Conservation (phyloP, 2,329 filamentous ascomycete species). For the Aspergillus transmontanensis region DNA sequence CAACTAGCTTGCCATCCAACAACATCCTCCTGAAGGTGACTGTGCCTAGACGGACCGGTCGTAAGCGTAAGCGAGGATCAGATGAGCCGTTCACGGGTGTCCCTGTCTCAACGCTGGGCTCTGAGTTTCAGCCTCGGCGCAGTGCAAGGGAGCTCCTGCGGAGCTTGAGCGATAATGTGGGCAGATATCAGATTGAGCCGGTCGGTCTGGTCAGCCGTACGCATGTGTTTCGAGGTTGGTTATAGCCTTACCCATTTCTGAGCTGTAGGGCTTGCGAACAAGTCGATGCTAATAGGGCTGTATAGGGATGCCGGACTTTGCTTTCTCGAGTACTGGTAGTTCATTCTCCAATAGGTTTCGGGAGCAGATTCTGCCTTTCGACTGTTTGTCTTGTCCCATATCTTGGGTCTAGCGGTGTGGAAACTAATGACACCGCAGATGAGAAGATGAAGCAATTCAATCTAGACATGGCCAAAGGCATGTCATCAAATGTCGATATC, state of each 20-base stretch:
- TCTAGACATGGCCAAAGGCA: constrained; percentile 64
- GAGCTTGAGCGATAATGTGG: constrained; percentile 70
- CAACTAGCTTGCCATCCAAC: constrained; percentile 73
- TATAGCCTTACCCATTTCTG: too few relatives aligned
- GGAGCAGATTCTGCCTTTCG: constrained; percentile 69
- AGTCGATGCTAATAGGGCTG: constrained; percentile 1
- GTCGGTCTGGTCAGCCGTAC: constrained; percentile 75
- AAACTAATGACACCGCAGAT: constrained; percentile 39
- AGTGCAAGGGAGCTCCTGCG: constrained; percentile 31
- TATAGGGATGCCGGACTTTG: constrained; percentile 76
- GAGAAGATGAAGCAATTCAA: constrained; percentile 66
- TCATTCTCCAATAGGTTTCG: constrained; percentile 72
- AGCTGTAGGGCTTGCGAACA: not conserved
- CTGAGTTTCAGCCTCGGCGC: constrained; percentile 19
- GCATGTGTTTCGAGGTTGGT: constrained; percentile 76
- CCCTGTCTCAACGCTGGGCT: constrained; percentile 31
- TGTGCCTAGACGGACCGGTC: constrained; percentile 81
- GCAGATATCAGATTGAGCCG: constrained; percentile 67
- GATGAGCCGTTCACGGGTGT: constrained; percentile 63
- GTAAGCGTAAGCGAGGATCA: constrained; percentile 81
- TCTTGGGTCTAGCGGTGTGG: not conserved
- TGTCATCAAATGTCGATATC: constrained; percentile 65
- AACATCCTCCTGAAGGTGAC: constrained; percentile 86
- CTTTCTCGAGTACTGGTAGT: constrained; percentile 71
- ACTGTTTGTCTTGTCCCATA: constrained; percentile 55